phyloP scores from a whole-genome alignment of 306 rosid species.

The Rosa lucieae region DNA sequence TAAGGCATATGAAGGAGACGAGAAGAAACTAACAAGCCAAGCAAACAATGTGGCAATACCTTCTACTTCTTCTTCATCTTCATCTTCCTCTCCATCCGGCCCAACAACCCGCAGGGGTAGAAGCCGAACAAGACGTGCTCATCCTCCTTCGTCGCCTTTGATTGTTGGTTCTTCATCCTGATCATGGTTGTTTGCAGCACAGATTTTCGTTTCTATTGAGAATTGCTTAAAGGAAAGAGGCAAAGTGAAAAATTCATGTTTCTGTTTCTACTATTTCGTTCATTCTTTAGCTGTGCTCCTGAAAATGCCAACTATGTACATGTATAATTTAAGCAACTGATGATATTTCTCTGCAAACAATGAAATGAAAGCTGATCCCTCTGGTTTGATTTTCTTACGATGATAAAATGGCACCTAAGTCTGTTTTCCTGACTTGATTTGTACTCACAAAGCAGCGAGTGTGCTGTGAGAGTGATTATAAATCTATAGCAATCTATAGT shows the following conservation, averaged over 20 bases:
- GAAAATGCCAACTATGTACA: constrained; percentile 19
- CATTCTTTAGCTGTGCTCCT: constrained; percentile 14
- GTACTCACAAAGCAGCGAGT: neutral
- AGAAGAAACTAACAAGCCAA: constrained; percentile 46
- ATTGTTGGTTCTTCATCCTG: constrained; percentile 49
- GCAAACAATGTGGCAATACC: constrained; percentile 23
- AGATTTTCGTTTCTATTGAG: neutral
- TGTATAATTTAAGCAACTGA: constrained; percentile 20
- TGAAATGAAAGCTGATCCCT: neutral
- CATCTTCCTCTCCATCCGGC: constrained; percentile 46
- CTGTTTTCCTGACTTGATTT: neutral
- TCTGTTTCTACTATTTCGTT: neutral
- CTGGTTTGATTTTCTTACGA: constrained; percentile 12
- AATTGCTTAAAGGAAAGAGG: neutral
- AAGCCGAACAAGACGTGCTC: constrained; percentile 75
- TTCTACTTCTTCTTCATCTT: constrained; percentile 48
- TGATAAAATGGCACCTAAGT: neutral
- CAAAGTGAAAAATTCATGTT: constrained; percentile 15
- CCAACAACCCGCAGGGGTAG: constrained; percentile 65
- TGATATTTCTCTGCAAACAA: constrained; percentile 12
- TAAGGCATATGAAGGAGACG: constrained; percentile 63
- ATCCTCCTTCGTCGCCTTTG: constrained; percentile 75
- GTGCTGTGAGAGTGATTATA: neutral
- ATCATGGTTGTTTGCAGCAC: constrained; percentile 30
- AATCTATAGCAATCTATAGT: too few relatives aligned